Evolutionary conservation across 2,329 filamentous ascomycete genomes (phyloP).

Genomic region (Trichoderma sp.): DNA sequence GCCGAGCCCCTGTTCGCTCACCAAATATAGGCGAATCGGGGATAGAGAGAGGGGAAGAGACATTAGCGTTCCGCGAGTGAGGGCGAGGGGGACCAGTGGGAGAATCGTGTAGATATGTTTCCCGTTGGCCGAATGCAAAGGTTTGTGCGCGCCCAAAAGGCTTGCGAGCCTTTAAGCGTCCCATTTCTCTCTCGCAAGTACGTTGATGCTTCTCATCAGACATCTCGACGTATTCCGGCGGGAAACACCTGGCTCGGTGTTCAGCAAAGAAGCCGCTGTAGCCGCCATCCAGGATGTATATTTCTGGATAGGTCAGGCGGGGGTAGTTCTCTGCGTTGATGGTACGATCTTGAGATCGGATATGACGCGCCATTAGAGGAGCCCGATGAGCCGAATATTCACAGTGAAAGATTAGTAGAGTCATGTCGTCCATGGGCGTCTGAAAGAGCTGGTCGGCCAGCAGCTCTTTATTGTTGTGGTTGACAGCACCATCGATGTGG

Average conservation of each 20-base stretch:
- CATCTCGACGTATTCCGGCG: slow-evolving; percentile 97
- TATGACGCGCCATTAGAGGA: slow-evolving; percentile 91
- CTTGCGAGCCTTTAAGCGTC: slow-evolving; percentile 85
- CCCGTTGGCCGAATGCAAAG: slow-evolving; percentile 86
- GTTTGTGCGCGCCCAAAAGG: slow-evolving; percentile 88
- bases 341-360: slow-evolving; percentile 84
- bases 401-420: slow-evolving; percentile 91
- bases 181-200: slow-evolving; percentile 93
- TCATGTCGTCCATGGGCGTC: slow-evolving; percentile 65
- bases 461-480: slow-evolving; percentile 95
- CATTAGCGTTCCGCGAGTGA: slow-evolving; percentile 38
- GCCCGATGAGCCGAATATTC: slow-evolving; percentile 97
- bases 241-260: slow-evolving; percentile 79
- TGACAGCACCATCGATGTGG: slow-evolving; percentile 89
- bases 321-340: slow-evolving; percentile 87
- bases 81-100: slow-evolving; percentile 56
- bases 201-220: slow-evolving; percentile 85
- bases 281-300: slow-evolving; percentile 95
- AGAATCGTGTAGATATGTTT: slow-evolving; percentile 58
- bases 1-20: slow-evolving; percentile 54
- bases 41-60: slow-evolving; percentile 45
- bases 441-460: slow-evolving; percentile 79
- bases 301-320: slow-evolving; percentile 87
- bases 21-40: slow-evolving; percentile 47
- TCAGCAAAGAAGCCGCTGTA: slow-evolving; percentile 90